Evolutionary conservation across 2,329 filamentous ascomycete genomes (phyloP).

Genomic region (Colletotrichum siamense): DNA sequence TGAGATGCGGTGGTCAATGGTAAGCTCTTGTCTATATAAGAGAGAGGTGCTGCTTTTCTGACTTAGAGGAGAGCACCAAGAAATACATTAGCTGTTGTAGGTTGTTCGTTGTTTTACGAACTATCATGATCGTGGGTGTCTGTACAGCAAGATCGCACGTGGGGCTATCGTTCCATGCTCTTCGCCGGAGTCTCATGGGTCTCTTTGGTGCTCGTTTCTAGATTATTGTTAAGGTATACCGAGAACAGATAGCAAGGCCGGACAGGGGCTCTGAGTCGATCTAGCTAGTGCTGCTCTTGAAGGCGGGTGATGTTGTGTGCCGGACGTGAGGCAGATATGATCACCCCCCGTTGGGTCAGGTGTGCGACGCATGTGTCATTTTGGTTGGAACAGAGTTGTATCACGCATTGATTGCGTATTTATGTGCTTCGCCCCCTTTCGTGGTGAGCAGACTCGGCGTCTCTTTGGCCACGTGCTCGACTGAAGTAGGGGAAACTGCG

Average conservation of each 20-base stretch:
- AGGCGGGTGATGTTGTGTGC: rapidly evolving
- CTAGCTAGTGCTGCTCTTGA: neutral
- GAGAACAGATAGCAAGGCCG: rapidly evolving
- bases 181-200: neutral
- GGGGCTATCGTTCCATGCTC: neutral
- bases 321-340: neutral
- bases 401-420: rapidly evolving
- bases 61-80: neutral
- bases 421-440: neutral
- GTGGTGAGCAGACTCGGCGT: neutral
- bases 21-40: neutral
- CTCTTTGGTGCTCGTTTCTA: neutral
- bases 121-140: neutral
- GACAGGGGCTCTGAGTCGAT: rapidly evolving
- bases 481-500: neutral
- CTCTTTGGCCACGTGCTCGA: neutral
- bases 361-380: neutral
- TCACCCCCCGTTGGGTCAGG: neutral
- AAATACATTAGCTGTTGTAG: rapidly evolving
- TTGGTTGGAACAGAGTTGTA: neutral
- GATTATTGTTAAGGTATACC: neutral
- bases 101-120: neutral
- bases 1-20: neutral
- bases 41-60: neutral
- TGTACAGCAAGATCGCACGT: neutral